Conservation (phyloP, 148 eudicot genomes). For the Camellia lanceoleosa region DNA sequence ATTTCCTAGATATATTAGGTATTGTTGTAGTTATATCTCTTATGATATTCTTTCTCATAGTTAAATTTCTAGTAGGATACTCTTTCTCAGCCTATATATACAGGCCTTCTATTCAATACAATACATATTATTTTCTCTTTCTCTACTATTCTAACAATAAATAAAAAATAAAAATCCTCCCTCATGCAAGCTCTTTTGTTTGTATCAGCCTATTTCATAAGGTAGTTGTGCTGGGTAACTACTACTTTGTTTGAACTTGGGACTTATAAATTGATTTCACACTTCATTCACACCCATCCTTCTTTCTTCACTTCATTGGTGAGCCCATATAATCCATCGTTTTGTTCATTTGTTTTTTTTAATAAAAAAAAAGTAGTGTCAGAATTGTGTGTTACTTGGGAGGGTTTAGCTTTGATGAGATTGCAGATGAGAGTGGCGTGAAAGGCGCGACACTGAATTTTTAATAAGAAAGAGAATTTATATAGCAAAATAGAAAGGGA, state of each 20-base stretch:
- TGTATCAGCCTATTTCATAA: neutral
- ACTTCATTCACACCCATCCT: too few species aligned
- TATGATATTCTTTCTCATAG: too few species aligned
- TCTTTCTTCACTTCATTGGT: neutral
- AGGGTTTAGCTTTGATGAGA: neutral
- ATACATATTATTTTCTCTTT: too few species aligned
- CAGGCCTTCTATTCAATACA: too few species aligned
- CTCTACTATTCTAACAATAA: too few species aligned
- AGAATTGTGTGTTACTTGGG: neutral
- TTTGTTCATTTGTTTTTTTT: too few species aligned
- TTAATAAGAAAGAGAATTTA: neutral
- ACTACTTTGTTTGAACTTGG: neutral
- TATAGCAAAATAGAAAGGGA: neutral
- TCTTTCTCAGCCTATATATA: too few species aligned
- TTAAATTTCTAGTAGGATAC: too few species aligned
- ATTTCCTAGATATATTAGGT: too few species aligned
- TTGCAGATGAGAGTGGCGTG: conserved; percentile 8
- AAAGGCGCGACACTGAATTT: neutral
- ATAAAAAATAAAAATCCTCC: neutral
- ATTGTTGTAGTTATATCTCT: too few species aligned
- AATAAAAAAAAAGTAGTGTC: neutral
- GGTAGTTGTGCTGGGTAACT: neutral
- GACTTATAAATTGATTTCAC: neutral
- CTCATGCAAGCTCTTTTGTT: neutral
- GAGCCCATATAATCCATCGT: neutral